These are phyloP conservation scores for Hyaloscypha bicolor DNA, from an alignment of 495 filamentous ascomycete species.

Conservation along the genomic window DNA sequence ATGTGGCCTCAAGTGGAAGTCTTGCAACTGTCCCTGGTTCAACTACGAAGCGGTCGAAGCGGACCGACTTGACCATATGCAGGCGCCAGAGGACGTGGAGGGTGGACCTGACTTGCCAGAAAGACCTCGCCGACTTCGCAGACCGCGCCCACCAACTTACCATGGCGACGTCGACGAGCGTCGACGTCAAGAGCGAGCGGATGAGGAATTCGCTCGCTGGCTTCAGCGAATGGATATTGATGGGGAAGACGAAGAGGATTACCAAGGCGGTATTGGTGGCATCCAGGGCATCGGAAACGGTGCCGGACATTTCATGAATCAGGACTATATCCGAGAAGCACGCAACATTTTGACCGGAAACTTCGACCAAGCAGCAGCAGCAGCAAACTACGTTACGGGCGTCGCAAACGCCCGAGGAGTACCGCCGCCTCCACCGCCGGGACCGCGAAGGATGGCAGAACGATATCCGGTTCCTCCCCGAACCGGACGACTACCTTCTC, in stretches of 20 bases:
- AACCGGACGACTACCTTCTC: conserved; percentile 12
- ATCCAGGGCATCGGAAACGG: conserved; percentile 43
- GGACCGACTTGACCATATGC: conserved; percentile 61
- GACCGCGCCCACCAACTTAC: conserved; percentile 47
- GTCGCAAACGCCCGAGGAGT: conserved; percentile 25
- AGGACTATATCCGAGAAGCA: conserved; percentile 43
- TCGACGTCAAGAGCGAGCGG: conserved; percentile 54
- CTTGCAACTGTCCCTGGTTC: conserved; percentile 80
- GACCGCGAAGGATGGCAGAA: not conserved
- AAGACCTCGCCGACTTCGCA: conserved; percentile 25
- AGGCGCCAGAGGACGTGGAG: conserved; percentile 28
- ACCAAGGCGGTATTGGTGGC: conserved; percentile 36
- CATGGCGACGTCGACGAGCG: conserved; percentile 55
- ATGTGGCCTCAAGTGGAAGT: conserved; percentile 79
- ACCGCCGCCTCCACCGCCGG: conserved; percentile 16
- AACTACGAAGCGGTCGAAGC: conserved; percentile 62
- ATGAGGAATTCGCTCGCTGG: conserved; percentile 58
- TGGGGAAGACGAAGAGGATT: conserved; percentile 41
- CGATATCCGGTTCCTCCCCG: conserved; percentile 18
- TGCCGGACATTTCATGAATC: conserved; percentile 46
- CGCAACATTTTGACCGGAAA: conserved; percentile 25
- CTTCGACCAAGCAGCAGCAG: conserved; percentile 30
- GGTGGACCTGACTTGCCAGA: conserved; percentile 20
- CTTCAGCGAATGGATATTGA: conserved; percentile 52
- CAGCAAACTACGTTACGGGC: conserved; percentile 33